phyloP scores from a whole-genome alignment of 352 stramenopile genomes.

The Globisporangium spinosum region DNA sequence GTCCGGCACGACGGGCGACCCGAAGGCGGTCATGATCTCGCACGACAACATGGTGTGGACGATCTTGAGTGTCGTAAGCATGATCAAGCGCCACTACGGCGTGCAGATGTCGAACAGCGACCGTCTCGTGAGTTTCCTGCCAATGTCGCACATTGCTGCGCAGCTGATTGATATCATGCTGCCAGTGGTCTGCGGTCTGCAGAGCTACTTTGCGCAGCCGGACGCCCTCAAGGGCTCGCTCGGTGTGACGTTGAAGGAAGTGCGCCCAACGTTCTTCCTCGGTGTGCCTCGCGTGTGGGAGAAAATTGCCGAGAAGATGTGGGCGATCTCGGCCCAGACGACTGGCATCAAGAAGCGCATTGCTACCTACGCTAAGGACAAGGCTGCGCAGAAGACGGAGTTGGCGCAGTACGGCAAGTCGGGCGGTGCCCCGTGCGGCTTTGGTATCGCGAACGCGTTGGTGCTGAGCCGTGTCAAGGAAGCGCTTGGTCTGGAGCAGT shows the following conservation, averaged over 20 bases:
- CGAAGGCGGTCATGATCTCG: constrained; percentile 96
- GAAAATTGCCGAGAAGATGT: constrained; percentile 92
- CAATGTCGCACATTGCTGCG: constrained; percentile 87
- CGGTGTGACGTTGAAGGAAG: constrained; percentile 79
- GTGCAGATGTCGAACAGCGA: constrained; percentile 59
- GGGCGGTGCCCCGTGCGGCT: constrained; percentile 85
- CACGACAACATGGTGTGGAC: constrained; percentile 94
- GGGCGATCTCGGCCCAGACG: constrained; percentile 75
- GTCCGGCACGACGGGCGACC: constrained; percentile 91
- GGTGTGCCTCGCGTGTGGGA: constrained; percentile 91
- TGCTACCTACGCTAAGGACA: constrained; percentile 88
- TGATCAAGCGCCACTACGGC: constrained; percentile 60
- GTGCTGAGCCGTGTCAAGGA: constrained; percentile 87
- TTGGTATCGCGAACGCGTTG: constrained; percentile 83
- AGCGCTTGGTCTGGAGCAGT: constrained; percentile 90
- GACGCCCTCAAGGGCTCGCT: constrained; percentile 90
- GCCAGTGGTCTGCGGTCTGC: constrained; percentile 53
- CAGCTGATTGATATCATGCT: constrained; percentile 88
- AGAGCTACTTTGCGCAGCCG: constrained; percentile 87
- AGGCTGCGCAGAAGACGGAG: constrained; percentile 70
- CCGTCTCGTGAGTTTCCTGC: constrained; percentile 85
- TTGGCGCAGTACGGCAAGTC: constrained; percentile 85
- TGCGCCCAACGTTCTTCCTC: constrained; percentile 88
- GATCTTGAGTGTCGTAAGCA: constrained; percentile 52
- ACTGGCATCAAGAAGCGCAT: constrained; percentile 92